Percentiles rank a stretch among this genome's conserved stretches.
Conservation (phyloP, 768 basidiomycete species). For the Trametes meyenii region DNA sequence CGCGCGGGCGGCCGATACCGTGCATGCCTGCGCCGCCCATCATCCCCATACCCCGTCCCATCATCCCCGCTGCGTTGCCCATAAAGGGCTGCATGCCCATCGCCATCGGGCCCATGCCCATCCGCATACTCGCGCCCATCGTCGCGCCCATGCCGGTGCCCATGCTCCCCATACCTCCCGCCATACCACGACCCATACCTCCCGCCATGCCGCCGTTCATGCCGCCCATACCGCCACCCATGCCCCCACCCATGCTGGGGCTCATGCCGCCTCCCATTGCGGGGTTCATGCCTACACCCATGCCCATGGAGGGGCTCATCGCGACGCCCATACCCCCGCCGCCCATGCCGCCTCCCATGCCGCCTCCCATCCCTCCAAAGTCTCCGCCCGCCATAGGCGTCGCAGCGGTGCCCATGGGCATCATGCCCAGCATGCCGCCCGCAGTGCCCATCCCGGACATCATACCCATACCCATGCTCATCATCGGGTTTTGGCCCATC, state of each 20-base stretch:
- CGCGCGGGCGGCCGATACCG: constrained; percentile 45
- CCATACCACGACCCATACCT: constrained; percentile 27
- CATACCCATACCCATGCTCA: constrained; percentile 44
- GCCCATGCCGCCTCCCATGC: constrained; percentile 25
- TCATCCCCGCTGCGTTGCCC: constrained; percentile 26
- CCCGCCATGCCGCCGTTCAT: constrained; percentile 23
- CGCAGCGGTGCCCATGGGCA: constrained; percentile 26
- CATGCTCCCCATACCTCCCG: constrained; percentile 29
- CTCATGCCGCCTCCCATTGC: constrained; percentile 51
- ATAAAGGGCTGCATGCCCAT: constrained; percentile 30
- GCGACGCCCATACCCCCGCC: constrained; percentile 26
- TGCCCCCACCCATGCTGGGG: constrained; percentile 28
- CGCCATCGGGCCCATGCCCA: constrained; percentile 30
- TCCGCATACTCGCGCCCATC: constrained; percentile 26
- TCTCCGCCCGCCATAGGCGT: constrained; percentile 24
- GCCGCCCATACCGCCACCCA: constrained; percentile 27
- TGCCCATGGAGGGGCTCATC: constrained; percentile 37
- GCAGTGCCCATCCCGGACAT: constrained; percentile 34
- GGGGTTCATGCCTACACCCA: constrained; percentile 22
- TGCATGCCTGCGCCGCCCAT: constrained; percentile 34
- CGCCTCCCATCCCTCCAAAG: constrained; percentile 27
- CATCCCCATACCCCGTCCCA: constrained; percentile 27
- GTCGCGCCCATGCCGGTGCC: constrained; percentile 28
- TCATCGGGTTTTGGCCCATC: constrained; percentile 49
- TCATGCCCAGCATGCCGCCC: constrained; percentile 28